Base-by-base conservation (phyloP, 768 basidiomycete species). In the Boletus coccyginus region DNA sequence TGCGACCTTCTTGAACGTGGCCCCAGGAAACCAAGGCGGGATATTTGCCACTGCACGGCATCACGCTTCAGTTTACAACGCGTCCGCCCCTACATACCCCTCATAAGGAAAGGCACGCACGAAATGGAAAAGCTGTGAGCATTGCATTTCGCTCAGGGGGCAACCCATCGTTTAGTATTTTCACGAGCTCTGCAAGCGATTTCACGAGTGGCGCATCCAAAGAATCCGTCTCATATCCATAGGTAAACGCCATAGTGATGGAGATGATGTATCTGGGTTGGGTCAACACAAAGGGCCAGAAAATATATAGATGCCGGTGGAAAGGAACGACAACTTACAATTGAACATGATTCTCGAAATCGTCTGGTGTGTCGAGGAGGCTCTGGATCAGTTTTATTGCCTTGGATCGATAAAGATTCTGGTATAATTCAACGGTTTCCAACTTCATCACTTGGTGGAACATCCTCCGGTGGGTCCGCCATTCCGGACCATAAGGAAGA, bases 171-270 rank as follows among this genome's bases (percentile, higher is more conserved):
- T 59, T 70, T 11, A 70, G 32, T 33, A 70, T 29, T 7, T 55
- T 58, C 31, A 58, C 53, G 7, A 67, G 57, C n/a, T 72, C 68
- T 3, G 58, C 52, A 11, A 70, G 54, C 6, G 70, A 60, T 41
- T 59, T 66, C 42, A 69, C 66, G 16, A 70, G 53, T 3, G 66
- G 69, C 8, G 58, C 64, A 10, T 72, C 59, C 57, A 70, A 46
- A 5, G 68, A 69, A 42, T 62, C 46, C 16, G 40, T 59, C 47
- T 72, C 61, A 12, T 70, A 70, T 36, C 68, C 68, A 44, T 70
- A 72, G 2, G 70, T 72, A 44, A 62, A 57, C 5, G 56, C 53
- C 70, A 70, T 72, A 2, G 69, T 72, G 36, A 72, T 66, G 21
- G 70, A 72, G 36, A 68, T 51, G 38, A 72, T 65, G 19, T 71